Conservation (phyloP, 257 asterid species). For the Ilex asprella region DNA sequence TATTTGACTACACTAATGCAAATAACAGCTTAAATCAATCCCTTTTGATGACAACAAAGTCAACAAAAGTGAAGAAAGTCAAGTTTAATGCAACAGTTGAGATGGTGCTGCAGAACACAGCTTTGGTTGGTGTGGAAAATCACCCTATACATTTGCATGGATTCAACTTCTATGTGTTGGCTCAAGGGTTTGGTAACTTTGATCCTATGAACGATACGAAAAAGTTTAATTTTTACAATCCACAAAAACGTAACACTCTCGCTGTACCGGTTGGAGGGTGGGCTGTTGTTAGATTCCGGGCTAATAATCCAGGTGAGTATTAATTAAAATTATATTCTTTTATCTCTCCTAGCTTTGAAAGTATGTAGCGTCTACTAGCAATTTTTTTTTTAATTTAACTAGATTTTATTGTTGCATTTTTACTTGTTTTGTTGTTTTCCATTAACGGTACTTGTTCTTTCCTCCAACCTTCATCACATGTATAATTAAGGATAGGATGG, state of each 20-base stretch:
- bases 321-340: no score
- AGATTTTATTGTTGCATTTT: no score
- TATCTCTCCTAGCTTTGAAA: no score
- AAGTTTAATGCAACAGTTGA: conserved; percentile 12
- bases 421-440: no score
- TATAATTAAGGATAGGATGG: no score
- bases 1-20: conserved; percentile 10
- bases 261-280: conserved; percentile 2
- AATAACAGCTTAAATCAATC: neutral
- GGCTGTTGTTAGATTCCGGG: neutral
- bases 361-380: no score
- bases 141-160: conserved; percentile 18
- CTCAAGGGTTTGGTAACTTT: conserved; percentile 17
- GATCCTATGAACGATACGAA: neutral
- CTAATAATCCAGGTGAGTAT: conserved; percentile 7
- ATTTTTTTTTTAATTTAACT: no score
- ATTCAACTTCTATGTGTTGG: conserved; percentile 9
- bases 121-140: neutral
- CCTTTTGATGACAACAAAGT: neutral
- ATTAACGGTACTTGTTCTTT: no score
- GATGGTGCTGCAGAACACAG: conserved; percentile 15
- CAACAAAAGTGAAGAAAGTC: conserved; percentile 9
- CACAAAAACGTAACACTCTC: neutral
- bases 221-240: conserved; percentile 2
- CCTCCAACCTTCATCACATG: no score